phyloP scores from a whole-genome alignment of 2,329 filamentous ascomycete genomes.

The Niveomyces coronatus region DNA sequence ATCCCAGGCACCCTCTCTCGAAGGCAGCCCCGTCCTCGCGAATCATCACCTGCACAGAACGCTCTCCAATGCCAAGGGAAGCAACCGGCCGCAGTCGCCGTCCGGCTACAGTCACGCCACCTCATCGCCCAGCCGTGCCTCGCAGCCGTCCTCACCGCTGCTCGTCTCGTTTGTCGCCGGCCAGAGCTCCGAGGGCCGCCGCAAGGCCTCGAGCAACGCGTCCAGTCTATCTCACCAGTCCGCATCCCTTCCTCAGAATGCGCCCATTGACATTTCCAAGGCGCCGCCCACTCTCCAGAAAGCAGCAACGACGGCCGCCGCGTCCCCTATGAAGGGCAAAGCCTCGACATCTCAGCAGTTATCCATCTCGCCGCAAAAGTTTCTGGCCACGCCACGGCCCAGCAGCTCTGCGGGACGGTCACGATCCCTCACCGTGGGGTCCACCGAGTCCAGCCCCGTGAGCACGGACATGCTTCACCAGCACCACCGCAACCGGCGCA shows the following conservation, averaged over 20 bases:
- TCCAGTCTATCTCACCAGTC: conserved; percentile 77
- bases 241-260: conserved; percentile 56
- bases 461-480: conserved; percentile 56
- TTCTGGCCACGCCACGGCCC: conserved; percentile 49
- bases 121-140: conserved; percentile 78
- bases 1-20: conserved; percentile 60
- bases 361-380: conserved; percentile 54
- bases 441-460: conserved; percentile 78
- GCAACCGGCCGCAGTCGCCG: conserved; percentile 73
- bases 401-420: conserved; percentile 59
- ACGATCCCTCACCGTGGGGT: conserved; percentile 85
- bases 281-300: conserved; percentile 50
- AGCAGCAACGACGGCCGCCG: conserved; percentile 42
- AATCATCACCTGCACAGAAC: conserved; percentile 74
- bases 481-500: conserved; percentile 79
- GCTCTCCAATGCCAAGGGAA: conserved; percentile 67
- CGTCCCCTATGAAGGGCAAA: conserved; percentile 48
- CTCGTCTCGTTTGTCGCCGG: conserved; percentile 92
- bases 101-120: conserved; percentile 69
- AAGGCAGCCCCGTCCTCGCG: conserved; percentile 75
- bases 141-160: conserved; percentile 59
- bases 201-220: conserved; percentile 86
- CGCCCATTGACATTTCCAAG: conserved; percentile 62
- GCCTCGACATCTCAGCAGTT: conserved; percentile 40
- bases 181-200: conserved; percentile 63